Evolutionary conservation across 208 protist genomes (phyloP), one percentile per base, ranked within the genome.

Genomic region (Novymonas esmeraldas): DNA sequence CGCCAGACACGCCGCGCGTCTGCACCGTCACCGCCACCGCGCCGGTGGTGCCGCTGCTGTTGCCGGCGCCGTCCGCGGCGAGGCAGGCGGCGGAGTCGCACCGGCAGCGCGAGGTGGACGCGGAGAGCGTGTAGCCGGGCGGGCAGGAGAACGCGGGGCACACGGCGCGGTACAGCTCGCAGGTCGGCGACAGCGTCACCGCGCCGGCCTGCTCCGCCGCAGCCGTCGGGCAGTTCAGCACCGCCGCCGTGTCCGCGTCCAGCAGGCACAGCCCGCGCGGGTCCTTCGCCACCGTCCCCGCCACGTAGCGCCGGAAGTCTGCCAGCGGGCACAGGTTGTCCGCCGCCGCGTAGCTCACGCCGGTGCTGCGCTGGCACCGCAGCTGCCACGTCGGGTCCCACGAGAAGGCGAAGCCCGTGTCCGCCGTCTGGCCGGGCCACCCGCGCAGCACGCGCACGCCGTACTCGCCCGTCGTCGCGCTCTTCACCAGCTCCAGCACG

Each of bases 401-500:
- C 4, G 39, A 44, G 44, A 83, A 84, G 16, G 41, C 16, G 55
- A 69, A 81, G 29, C 64, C 50, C 10, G 31, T 73, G 10, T 79
- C 75, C 10, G 77, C 65, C n/a, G 67, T 76, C 59, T 84, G 81
- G 6, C 63, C 74, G 6, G 84, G 84, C 18, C 64, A 31, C 6
- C 75, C 81, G 26, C 84, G 84, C 42, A 81, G 76, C 42, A 87
- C 78, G 16, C 79, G 79, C 62, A 90, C 76, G 51, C 49, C 60
- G 50, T 80, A 74, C 10, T 39, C 45, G 20, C 67, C 55, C n/a
- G 51, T 38, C 9, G 48, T 26, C 20, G 64, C 36, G 50, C 64
- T 41, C 55, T 75, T 64, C 46, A 85, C 64, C 13, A 89, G 74
- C 61, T 89, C 83, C 18, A 85, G 59, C 49, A 84, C 67, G 26